Evolutionary conservation across 495 filamentous ascomycete species (phyloP).

Genomic region (Hypoxylon fuscum): DNA sequence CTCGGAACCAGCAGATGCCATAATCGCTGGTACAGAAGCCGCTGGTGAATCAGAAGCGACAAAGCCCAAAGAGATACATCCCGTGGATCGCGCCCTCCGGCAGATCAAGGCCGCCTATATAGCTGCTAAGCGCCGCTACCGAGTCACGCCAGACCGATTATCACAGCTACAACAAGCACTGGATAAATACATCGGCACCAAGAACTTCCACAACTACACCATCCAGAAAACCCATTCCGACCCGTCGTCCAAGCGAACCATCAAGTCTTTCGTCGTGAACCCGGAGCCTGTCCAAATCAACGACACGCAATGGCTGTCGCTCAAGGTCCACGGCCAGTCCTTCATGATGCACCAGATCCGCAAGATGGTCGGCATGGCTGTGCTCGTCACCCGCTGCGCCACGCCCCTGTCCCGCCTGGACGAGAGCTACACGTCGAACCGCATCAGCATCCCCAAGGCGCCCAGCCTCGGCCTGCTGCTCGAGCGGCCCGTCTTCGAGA

Average conservation of each 20-base stretch:
- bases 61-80: conserved; percentile 48
- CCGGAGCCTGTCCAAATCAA: conserved; percentile 79
- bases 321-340: conserved; percentile 95
- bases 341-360: conserved; percentile 99
- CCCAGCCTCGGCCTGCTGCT: conserved; percentile 87
- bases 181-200: conserved; percentile 76
- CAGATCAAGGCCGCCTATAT: conserved; percentile 80
- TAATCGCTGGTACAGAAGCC: conserved; percentile 12
- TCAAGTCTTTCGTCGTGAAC: conserved; percentile 85
- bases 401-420: conserved; percentile 69
- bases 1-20: conserved; percentile 6
- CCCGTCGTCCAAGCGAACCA: conserved; percentile 82
- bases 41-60: conserved; percentile 17
- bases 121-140: conserved; percentile 79
- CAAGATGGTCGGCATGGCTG: conserved; percentile 96
- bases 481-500: conserved; percentile 88
- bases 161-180: conserved; percentile 76
- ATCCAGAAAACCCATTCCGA: conserved; percentile 83
- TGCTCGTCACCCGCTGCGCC: conserved; percentile 83
- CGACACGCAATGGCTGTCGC: conserved; percentile 91
- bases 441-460: conserved; percentile 91
- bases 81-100: conserved; percentile 72
- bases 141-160: conserved; percentile 75
- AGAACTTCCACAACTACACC: conserved; percentile 96
- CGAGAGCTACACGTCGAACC: conserved; percentile 70